Percentiles rank a stretch among this genome's conserved stretches.
Conservation (phyloP, 2,329 filamentous ascomycete species). For the Cadophora sp. region DNA sequence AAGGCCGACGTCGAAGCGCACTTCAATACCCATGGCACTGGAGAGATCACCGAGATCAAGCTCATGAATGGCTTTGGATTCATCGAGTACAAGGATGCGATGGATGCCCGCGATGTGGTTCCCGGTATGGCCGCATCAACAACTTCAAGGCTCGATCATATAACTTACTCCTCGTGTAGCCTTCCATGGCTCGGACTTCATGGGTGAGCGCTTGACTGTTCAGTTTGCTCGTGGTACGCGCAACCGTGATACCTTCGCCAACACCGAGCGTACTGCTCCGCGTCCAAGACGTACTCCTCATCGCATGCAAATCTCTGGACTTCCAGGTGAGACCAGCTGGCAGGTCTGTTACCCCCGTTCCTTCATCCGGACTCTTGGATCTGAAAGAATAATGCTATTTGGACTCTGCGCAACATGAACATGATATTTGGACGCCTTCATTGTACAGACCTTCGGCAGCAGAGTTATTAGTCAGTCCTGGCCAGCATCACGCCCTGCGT, state of each 20-base stretch:
- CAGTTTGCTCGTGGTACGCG: conserved; percentile 94
- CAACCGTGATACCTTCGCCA: conserved; percentile 67
- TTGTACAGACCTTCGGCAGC: conserved; percentile 36
- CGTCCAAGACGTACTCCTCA: conserved; percentile 93
- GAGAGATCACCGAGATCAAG: conserved; percentile 98
- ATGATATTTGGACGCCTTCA: conserved; percentile 44
- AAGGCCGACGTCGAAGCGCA: conserved; percentile 96
- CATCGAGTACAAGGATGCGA: conserved; percentile 98
- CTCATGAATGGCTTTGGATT: conserved; percentile 99
- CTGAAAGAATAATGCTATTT: conserved; percentile 44
- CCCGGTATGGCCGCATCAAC: conserved; percentile 72
- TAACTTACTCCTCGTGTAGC: conserved; percentile 42
- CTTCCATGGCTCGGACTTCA: conserved; percentile 95
- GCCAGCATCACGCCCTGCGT: conserved; percentile 41
- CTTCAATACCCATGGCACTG: conserved; percentile 94
- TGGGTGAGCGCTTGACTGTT: conserved; percentile 96
- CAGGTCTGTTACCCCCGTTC: conserved; percentile 89
- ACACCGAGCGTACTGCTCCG: conserved; percentile 68
- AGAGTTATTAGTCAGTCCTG: conserved; percentile 39
- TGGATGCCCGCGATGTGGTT: conserved; percentile 98
- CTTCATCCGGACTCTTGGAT: conserved; percentile 53
- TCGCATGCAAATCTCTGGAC: conserved; percentile 97
- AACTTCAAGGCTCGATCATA: conserved; percentile 30
- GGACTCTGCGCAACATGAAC: conserved; percentile 42
- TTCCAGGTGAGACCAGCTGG: conserved; percentile 99